Evolutionary conservation across 345 rosid genomes (phyloP).

Genomic region (Alliaria petiolata): DNA sequence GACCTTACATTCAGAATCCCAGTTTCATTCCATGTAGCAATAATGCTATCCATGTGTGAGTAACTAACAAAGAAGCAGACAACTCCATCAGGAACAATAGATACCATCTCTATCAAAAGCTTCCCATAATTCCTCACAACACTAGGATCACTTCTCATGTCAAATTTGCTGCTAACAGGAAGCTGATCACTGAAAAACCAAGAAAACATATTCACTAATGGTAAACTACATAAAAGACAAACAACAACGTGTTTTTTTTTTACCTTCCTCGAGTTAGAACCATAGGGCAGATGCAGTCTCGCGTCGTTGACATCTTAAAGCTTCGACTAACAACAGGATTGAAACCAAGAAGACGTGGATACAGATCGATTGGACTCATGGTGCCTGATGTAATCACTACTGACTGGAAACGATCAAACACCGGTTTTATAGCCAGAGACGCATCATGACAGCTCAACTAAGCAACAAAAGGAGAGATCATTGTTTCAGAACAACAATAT

Average conservation of each 20-base stretch:
- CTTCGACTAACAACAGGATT: slow-evolving; percentile 96
- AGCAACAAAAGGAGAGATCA: slow-evolving; percentile 9
- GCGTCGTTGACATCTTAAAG: slow-evolving; percentile 90
- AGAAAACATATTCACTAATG: not conserved
- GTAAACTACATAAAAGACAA: too few relatives aligned
- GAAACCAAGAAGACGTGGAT: slow-evolving; percentile 96
- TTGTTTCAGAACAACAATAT: slow-evolving; percentile 7
- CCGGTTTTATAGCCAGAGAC: slow-evolving; percentile 96
- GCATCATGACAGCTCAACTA: slow-evolving; percentile 98
- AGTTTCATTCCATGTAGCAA: too few relatives aligned
- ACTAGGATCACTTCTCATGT: slow-evolving; percentile 98
- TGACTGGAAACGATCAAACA: slow-evolving; percentile 94
- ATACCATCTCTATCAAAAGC: slow-evolving; percentile 89
- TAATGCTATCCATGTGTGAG: too few relatives aligned
- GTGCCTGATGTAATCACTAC: slow-evolving; percentile 99
- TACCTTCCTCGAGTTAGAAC: slow-evolving; percentile 99
- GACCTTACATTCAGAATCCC: slow-evolving; percentile 70
- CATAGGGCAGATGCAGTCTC: slow-evolving; percentile 99
- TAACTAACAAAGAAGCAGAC: too few relatives aligned
- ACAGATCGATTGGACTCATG: slow-evolving; percentile 91
- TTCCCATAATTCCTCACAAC: slow-evolving; percentile 94
- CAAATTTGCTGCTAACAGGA: slow-evolving; percentile 97
- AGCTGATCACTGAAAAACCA: slow-evolving; percentile 85
- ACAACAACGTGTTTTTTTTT: not conserved
- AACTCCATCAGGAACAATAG: slow-evolving; percentile 92